Conservation (phyloP, 2,329 filamentous ascomycete species). For the Sodiomyces alkalinus region DNA sequence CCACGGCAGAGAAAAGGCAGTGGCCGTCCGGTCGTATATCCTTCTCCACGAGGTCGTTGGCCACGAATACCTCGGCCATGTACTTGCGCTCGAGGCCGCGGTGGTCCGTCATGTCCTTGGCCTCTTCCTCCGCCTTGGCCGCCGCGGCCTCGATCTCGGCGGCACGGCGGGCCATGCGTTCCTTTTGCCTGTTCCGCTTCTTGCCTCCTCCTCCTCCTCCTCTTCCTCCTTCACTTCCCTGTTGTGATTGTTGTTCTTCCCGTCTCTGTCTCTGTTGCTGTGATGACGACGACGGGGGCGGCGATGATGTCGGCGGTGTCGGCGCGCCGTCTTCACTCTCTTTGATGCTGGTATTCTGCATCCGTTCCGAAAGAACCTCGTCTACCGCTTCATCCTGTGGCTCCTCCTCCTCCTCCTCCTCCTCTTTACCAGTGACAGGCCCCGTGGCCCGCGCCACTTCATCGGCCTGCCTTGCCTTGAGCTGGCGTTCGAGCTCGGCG, state of each 20-base stretch:
- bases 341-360: constrained; percentile 1
- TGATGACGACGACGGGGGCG: constrained; percentile 5
- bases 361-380: constrained; percentile 10
- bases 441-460: constrained; percentile 33
- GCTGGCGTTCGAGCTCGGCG: constrained; percentile 48
- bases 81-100: constrained; percentile 52
- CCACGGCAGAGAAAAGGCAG: constrained; percentile 84
- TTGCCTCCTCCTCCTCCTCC: constrained; percentile 23
- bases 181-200: constrained; percentile 85
- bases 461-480: constrained; percentile 50
- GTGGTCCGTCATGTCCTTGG: constrained; percentile 56
- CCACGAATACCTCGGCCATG: constrained; percentile 53
- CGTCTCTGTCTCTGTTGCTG: constrained; percentile 4
- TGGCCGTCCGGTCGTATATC: constrained; percentile 84
- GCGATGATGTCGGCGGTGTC: not conserved
- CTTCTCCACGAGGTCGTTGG: constrained; percentile 52
- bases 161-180: constrained; percentile 73
- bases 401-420: constrained; percentile 10
- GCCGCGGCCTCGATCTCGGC: constrained; percentile 65
- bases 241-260: constrained; percentile 7
- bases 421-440: constrained; percentile 2
- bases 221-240: constrained; percentile 9
- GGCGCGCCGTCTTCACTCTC: not conserved
- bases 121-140: constrained; percentile 58
- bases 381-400: constrained; percentile 8